Evolutionary conservation across 2,329 filamentous ascomycete species (phyloP), one percentile per base, ranked within the genome.

Genomic region (Xylariaceae sp.): DNA sequence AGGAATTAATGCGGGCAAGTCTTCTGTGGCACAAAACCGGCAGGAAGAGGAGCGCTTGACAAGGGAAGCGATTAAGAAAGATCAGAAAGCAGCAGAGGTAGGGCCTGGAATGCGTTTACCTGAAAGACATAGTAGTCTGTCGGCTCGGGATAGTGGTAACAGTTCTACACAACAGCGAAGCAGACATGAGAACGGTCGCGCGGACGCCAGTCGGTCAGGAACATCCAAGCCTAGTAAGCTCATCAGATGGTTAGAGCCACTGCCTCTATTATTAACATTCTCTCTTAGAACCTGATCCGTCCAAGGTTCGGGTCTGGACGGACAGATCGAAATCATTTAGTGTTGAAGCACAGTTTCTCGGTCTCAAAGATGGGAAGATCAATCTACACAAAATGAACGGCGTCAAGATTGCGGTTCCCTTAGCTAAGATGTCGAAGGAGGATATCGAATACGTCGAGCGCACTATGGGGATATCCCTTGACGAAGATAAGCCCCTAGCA

Each of bases 351-450:
- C 91, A 99, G 70, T 99, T 97, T 68, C 84, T 99, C 45, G 93
- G 92, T 23, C 81, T 97, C 46, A 91, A 91, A 70, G 94, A 97
- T 69, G 91, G 92, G 59, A 97, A 97, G 73, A 95, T 99, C 61
- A 95, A 99, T 73, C 79, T 99, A 18, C 94, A 99, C 78, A 99
- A 99, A 77, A 82, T 91, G 74, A 99, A 99, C 69, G 94, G 94
- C 30, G 92, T 99, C 65, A 97, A 97, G 74, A 99, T 99, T 72
- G 94, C 94, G 7, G 94, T 99, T 3, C 94, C 94, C 2, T 85
- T 97, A 23, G 80, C 85, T 32, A 99, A 99, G 72, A 99, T 99
- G 94, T 95, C 93, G 1, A 81, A 92, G 35, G 89, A 93, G 67
- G 94, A 99, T 73, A 80, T 99, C 32, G 93, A 97, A 73, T 97